These are phyloP conservation scores for Geum urbanum DNA, from an alignment of 306 rosid species.

Conservation along the genomic window DNA sequence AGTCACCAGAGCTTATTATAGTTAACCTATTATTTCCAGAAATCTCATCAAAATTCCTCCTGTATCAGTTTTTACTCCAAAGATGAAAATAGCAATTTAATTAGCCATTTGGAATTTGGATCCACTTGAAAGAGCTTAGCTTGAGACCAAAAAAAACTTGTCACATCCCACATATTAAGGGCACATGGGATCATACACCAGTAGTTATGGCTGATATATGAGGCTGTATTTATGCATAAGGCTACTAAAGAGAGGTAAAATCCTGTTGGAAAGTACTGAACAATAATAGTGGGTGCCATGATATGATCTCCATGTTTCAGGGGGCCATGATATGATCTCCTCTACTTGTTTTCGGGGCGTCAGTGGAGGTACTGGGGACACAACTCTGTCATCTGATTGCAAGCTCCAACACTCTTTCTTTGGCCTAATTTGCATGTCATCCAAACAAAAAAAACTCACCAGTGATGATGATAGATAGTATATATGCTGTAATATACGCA, in stretches of 20 bases:
- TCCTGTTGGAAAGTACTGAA: background rate
- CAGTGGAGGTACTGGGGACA: background rate
- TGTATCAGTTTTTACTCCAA: background rate
- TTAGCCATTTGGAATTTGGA: background rate
- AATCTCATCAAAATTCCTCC: background rate
- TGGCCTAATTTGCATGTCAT: slow-evolving; percentile 13
- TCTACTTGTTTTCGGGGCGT: background rate
- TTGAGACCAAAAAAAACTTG: slow-evolving; percentile 2
- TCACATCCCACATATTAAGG: slow-evolving; percentile 14
- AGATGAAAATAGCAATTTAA: background rate
- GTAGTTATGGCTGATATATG: background rate
- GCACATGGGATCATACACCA: slow-evolving; percentile 16
- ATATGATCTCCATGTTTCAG: slow-evolving; percentile 13
- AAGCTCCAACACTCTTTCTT: background rate
- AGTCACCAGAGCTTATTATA: background rate
- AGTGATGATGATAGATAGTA: background rate
- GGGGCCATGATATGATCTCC: slow-evolving; percentile 7
- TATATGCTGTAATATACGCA: no score
- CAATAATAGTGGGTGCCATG: background rate
- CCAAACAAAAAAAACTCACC: slow-evolving; percentile 2
- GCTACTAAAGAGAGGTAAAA: background rate
- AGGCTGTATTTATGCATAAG: background rate
- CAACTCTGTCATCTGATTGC: slow-evolving; percentile 6
- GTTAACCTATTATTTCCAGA: no score
- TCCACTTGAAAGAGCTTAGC: background rate